Conservation (phyloP, 768 basidiomycete species). For the Xerocomellus amylosporus region DNA sequence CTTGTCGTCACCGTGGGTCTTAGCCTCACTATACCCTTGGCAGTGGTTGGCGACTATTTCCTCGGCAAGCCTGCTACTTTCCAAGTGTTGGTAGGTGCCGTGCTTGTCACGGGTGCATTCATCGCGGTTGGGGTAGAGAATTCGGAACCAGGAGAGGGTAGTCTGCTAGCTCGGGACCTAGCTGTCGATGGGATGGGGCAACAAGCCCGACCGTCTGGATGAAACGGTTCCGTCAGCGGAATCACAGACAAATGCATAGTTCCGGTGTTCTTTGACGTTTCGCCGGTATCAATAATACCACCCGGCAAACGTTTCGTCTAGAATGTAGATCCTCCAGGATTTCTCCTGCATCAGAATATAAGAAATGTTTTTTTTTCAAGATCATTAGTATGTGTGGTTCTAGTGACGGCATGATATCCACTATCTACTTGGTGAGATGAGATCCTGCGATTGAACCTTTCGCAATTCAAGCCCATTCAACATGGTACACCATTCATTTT, state of each 20-base stretch:
- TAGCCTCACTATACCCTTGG: constrained; percentile 89
- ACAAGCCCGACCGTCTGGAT: constrained; percentile 6
- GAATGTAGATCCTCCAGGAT: background rate
- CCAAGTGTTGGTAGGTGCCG: constrained; percentile 70
- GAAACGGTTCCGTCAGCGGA: constrained; percentile 3
- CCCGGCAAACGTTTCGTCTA: background rate
- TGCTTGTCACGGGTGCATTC: constrained; percentile 75
- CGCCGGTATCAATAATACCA: background rate
- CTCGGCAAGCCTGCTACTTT: constrained; percentile 54
- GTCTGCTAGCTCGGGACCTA: constrained; percentile 1
- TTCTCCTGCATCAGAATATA: too few relatives aligned
- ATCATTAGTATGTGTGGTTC: background rate
- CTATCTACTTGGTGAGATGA: too few relatives aligned
- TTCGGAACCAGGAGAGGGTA: constrained; percentile 39
- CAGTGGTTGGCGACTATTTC: constrained; percentile 77
- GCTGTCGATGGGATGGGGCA: constrained; percentile 1
- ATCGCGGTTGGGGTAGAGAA: constrained; percentile 65
- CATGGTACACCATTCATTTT: constrained; percentile 22
- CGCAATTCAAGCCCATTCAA: background rate
- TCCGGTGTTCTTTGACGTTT: background rate
- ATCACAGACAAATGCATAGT: constrained; percentile 8
- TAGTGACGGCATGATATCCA: too few relatives aligned
- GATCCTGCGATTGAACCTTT: background rate
- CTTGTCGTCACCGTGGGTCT: constrained; percentile 91
- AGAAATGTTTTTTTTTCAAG: background rate